Percentiles rank a stretch among this genome's conserved stretches.
Evolutionary conservation across 345 rosid species (phyloP).

Genomic region (Lepidium aucheri): DNA sequence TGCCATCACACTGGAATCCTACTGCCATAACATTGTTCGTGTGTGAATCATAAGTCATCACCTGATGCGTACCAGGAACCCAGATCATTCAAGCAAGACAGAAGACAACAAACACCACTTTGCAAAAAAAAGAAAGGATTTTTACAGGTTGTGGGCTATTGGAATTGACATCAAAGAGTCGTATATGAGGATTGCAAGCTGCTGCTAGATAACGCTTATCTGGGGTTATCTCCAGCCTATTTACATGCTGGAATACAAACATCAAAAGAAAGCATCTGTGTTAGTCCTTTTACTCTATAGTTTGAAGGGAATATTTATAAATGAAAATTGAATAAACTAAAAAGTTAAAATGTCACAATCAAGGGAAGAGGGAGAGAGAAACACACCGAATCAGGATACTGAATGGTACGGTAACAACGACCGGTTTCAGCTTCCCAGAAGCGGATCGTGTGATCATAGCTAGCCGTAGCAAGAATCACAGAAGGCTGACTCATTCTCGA

Average conservation of each 20-base stretch:
- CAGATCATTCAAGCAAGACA: constrained; percentile 2
- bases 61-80: constrained; percentile 31
- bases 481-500: constrained; percentile 66
- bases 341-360: not conserved
- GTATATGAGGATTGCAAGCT: constrained; percentile 89
- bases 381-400: constrained; percentile 77
- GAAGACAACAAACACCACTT: not conserved
- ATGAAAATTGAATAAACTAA: not conserved
- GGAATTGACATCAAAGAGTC: constrained; percentile 77
- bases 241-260: constrained; percentile 56
- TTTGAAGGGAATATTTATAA: not conserved
- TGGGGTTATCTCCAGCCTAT: constrained; percentile 91
- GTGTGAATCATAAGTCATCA: constrained; percentile 89
- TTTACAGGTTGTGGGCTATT: constrained; percentile 74
- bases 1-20: constrained; percentile 96
- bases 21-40: constrained; percentile 95
- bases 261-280: not conserved
- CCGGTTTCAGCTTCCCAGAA: constrained; percentile 98
- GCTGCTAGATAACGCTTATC: constrained; percentile 79
- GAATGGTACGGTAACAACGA: constrained; percentile 88
- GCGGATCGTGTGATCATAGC: constrained; percentile 85
- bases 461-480: constrained; percentile 87
- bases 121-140: not conserved
- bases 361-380: not conserved
- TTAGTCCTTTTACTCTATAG: not conserved